Evolutionary conservation across 208 protist genomes (phyloP).

Genomic region (Trypanosoma theileri): DNA sequence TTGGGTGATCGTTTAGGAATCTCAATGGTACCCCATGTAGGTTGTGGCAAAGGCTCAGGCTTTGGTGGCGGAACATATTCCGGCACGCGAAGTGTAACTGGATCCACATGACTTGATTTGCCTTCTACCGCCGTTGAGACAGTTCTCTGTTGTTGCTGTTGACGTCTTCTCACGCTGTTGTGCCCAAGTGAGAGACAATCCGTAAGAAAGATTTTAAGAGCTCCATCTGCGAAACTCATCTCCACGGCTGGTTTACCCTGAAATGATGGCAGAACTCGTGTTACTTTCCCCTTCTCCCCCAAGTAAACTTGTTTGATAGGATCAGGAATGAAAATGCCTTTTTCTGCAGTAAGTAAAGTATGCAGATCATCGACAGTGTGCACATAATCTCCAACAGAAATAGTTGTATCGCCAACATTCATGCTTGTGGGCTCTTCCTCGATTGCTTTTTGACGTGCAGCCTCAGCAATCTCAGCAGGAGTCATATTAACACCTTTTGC

Average conservation of each 20-base stretch:
- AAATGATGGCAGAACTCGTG: slow-evolving; percentile 62
- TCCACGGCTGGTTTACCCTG: slow-evolving; percentile 80
- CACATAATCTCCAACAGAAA: slow-evolving; percentile 62
- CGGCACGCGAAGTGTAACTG: neutral
- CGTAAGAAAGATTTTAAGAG: slow-evolving; percentile 70
- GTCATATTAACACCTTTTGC: slow-evolving; percentile 36
- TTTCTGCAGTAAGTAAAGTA: slow-evolving; percentile 44
- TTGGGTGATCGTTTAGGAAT: slow-evolving; percentile 12
- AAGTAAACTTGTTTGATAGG: slow-evolving; percentile 81
- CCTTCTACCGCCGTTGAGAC: neutral
- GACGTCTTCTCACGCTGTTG: slow-evolving; percentile 2
- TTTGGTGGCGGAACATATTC: slow-evolving; percentile 13
- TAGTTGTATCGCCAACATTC: slow-evolving; percentile 30
- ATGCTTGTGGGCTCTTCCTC: slow-evolving; percentile 33
- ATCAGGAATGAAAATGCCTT: slow-evolving; percentile 59
- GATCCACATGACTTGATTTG: slow-evolving; percentile 11
- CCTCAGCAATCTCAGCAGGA: slow-evolving; percentile 46
- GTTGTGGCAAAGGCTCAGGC: slow-evolving; percentile 26
- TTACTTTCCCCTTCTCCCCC: slow-evolving; percentile 66
- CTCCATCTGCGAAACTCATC: slow-evolving; percentile 81
- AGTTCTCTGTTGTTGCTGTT: too few species aligned
- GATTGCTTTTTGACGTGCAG: slow-evolving; percentile 42
- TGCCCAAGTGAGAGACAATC: slow-evolving; percentile 58
- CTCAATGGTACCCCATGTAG: slow-evolving; percentile 30
- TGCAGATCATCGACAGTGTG: slow-evolving; percentile 53